Base-by-base conservation (phyloP, 176 grass and related monocot genomes). In the Dactylis glomerata region DNA sequence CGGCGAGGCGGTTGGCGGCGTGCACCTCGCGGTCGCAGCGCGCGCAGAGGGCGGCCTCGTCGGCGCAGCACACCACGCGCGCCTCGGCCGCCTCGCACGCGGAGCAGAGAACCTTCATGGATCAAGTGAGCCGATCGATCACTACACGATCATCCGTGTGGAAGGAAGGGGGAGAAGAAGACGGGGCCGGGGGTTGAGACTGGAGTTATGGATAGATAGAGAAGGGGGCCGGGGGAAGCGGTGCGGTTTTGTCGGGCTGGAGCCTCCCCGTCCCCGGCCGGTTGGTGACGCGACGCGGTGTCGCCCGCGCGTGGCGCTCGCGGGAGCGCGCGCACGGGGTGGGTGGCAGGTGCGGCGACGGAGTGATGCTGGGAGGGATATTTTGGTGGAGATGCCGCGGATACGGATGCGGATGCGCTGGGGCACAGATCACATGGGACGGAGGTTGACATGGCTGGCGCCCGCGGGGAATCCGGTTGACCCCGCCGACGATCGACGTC, bases 71-170 rank as follows among this genome's bases (percentile, higher is more conserved):
- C 32, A 99, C 86, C 32, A 99, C 88, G 49, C 67, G 57, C 50
- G 97, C 97, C 92, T 94, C 91, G 24, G 96, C 93, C 45, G 89
- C 93, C 84, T 93, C 93, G 87, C 96, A 99, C 27, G 91, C 89
- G 34, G 91, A 96, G 87, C 96, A 99, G 56, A 95, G 88, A 68
- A 99, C 89, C 84, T 96, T 99, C 96, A 96, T 99, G 75, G 68
- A 22, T 56, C 57, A 7, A 20, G 9, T 9, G 12, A 67, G 22
- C 58, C 41, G 41, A 27, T 80, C 41, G 41, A 27, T 80, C 27
- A 33, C 78, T n/a, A n/a, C 10, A 65, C 58, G 58, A 44, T n/a
- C 41, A 47, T 64, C 34, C 47, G 73, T 31, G 28, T 10, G 65
- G 65, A n/a, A 9, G 0, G 7, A 27, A 15, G 77, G 9, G 2